These are phyloP conservation scores for Pseudogymnoascus sp. DNA, from an alignment of 2,329 filamentous ascomycete species.

Conservation along the genomic window DNA sequence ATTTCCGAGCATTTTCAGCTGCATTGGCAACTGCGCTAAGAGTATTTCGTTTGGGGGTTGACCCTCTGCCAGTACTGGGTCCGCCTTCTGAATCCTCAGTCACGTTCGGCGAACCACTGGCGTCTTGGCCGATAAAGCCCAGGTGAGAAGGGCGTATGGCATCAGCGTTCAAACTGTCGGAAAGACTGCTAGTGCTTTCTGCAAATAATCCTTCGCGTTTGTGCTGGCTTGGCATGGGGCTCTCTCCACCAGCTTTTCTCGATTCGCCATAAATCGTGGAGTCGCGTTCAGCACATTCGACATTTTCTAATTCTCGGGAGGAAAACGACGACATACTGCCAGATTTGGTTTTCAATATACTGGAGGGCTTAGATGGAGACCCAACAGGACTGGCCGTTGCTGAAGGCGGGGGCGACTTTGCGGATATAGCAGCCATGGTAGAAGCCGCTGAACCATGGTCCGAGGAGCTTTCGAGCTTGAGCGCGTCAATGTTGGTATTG, in stretches of 20 bases:
- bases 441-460: constrained; percentile 53
- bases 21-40: constrained; percentile 49
- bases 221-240: not conserved
- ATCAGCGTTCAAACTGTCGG: not conserved
- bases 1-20: constrained; percentile 48
- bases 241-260: not conserved
- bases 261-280: not conserved
- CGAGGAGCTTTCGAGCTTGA: constrained; percentile 46
- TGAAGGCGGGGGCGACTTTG: constrained; percentile 47
- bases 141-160: not conserved
- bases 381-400: constrained; percentile 40
- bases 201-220: not conserved
- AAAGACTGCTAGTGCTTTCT: not conserved
- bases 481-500: constrained; percentile 56
- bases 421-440: constrained; percentile 62
- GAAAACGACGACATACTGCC: constrained; percentile 45
- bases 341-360: constrained; percentile 22
- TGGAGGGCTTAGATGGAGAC: constrained; percentile 30
- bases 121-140: not conserved
- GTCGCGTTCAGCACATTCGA: not conserved
- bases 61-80: constrained; percentile 32
- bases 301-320: constrained; percentile 34
- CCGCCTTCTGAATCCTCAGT: constrained; percentile 4
- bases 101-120: not conserved
- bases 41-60: constrained; percentile 41